Evolutionary conservation across 23 red algal species (phyloP), one percentile per base, ranked within the genome.

Genomic region (Agarophyton chilense): DNA sequence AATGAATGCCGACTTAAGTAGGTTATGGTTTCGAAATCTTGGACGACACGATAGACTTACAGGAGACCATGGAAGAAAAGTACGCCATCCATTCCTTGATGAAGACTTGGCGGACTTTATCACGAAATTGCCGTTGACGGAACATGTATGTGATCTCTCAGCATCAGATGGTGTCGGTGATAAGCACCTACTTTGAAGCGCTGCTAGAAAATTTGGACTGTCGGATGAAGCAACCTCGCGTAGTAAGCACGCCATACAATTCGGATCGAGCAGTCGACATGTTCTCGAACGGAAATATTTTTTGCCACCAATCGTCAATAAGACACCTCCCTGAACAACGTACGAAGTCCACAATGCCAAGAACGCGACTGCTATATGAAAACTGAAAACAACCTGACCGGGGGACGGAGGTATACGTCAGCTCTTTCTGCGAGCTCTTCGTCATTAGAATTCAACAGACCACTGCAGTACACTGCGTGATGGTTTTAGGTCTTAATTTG

Each of bases 11-110:
- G 96, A 98, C 34, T 80, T 98, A 22, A 80, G 86, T 39, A 85
- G 92, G 28, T 65, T 98, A 33, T 98, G 96, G 96, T 98, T 83
- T 87, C 92, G 96, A 25, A 98, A 98, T 66, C 77, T 94, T 16
- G 96, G 96, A 44, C 91, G 96, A 7, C 92, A 98, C 47, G 96
- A 98, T 50, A 57, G 96, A 32, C 51, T 94, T 11, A 81, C 86
- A 41, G 76, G 64, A 0, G 96, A 98, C 58, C 84, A 88, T 66
- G 90, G 95, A 25, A 71, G 70, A 75, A 90, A 97, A 42, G 46
- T 93, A 0, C 87, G 95, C 16, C 80, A 91, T 32, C 89, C 95
- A 1, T 97, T 93, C 72, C 70, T 97, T 26, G 95, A 97, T 75
- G 95, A 91, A 47, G 82, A 87, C 58, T 47, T 97, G 18, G 80